Evolutionary conservation across 192 early-diverging fungal species (phyloP), one percentile per base, ranked within the genome.

Genomic region (Backusella morwellensis): DNA sequence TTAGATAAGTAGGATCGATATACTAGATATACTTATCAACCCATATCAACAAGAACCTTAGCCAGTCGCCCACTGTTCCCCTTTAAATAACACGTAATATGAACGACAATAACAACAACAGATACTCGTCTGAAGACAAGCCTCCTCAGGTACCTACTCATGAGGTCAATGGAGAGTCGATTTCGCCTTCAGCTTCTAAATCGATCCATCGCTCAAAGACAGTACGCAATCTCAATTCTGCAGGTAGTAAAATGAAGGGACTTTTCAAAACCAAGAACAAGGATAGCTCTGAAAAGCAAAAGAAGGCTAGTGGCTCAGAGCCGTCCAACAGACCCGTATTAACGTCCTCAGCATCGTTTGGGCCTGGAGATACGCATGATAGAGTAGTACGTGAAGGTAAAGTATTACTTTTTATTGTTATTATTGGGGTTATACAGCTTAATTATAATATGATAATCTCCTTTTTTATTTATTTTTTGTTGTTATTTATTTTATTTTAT

Each of bases 191-290:
- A 17, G 66, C 77, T 19, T 73, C 77, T 35, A 78, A 73, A 44
- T 66, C 77, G 35, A 71, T 79, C 26, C 78, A 79, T 42, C 70
- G 78, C 38, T 79, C 78, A 38, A 79, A 79, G 19, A 79, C 78
- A 56, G 78, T 79, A 35, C 78, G 73, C 32, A 78, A 74, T 73
- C 66, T 78, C n/a, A 72, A 72, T 32, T 66, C 69, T 40, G 77
- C 77, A 38, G 70, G 77, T 26, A 79, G 47, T 63, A 79, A 75
- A 70, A 50, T 79, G 35, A 74, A 74, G 34, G 78, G 73, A 12
- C 66, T 79, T 9, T 79, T 79, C 40, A 79, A 69, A 35, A 71
- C 69, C 41, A 68, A 79, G 47, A 75, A 66, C 9, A 69, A 74
- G 34, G 29, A 70, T 32, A 36, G 14, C n/a, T 41, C 38, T 32